Evolutionary conservation across 2,329 filamentous ascomycete species (phyloP), one percentile per base, ranked within the genome.

Genomic region (Paraconiothyrium sp.): DNA sequence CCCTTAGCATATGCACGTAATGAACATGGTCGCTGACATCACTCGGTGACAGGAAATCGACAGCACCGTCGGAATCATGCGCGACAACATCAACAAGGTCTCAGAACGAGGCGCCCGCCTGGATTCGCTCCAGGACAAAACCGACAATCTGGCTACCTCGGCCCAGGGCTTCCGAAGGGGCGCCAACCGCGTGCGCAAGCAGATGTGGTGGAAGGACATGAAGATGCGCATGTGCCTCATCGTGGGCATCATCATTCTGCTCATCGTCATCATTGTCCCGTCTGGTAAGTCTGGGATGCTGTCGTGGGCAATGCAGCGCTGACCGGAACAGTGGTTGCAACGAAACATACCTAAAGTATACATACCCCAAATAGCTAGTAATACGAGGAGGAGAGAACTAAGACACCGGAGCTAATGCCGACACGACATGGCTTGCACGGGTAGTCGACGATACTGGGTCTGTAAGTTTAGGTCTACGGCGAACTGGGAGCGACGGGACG

Each of bases 171-270:
- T 99, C 88, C 92, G 94, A 75, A 90, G 94, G 70, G 94, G 95
- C 68, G 95, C 96, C 81, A 99, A 98, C 85, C 87, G 93, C 74
- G 94, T 99, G 72, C 90, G 95, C 81, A 84, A 84, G 81, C 90
- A 97, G 82, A 98, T 98, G 94, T 98, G 94, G 94, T 98, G 94
- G 94, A 98, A 98, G 88, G 94, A 98, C 78, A 97, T 97, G 93
- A 98, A 98, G 89, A 99, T 99, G 95, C 90, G 95, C 81, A 95
- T 97, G 86, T 98, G 94, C 83, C 85, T 99, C 72, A 91, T 97
- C 77, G 86, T 90, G 62, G 95, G 94, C 75, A 91, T 99, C 81
- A 91, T 98, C 79, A 87, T 98, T 71, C 86, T 99, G 72, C 87
- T 99, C 70, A 84, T 97, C 72, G 88, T 99, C 80, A 98, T 99